Conservation (phyloP, 2,329 filamentous ascomycete genomes). For the Beauveria sp. region DNA sequence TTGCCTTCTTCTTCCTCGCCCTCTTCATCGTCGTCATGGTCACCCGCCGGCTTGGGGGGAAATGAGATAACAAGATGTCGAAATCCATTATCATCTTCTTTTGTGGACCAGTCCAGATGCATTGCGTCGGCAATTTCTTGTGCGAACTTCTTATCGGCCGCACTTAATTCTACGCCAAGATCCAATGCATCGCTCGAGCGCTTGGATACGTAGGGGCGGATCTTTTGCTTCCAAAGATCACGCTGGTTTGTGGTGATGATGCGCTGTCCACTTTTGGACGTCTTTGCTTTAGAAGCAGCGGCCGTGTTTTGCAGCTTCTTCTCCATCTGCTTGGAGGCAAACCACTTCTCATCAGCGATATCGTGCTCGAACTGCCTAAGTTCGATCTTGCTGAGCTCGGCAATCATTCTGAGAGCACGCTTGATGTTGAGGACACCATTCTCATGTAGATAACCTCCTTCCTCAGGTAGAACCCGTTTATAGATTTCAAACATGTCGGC, state of each 20-base stretch:
- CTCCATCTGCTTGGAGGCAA: conserved; percentile 74
- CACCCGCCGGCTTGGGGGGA: conserved; percentile 38
- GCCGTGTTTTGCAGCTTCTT: conserved; percentile 54
- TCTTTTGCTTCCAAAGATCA: conserved; percentile 67
- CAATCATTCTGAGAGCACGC: conserved; percentile 67
- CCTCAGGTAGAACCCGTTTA: conserved; percentile 78
- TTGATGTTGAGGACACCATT: conserved; percentile 84
- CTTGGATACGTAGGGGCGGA: conserved; percentile 75
- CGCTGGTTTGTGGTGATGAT: conserved; percentile 75
- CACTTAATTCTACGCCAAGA: conserved; percentile 64
- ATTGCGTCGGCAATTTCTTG: conserved; percentile 69
- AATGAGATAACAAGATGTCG: conserved; percentile 45
- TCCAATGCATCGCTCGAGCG: conserved; percentile 60
- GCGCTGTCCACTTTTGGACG: conserved; percentile 49
- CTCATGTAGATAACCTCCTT: conserved; percentile 94
- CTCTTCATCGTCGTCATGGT: conserved; percentile 56
- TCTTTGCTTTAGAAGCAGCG: conserved; percentile 42
- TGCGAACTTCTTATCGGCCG: conserved; percentile 85
- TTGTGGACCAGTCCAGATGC: conserved; percentile 49
- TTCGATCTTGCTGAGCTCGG: conserved; percentile 82
- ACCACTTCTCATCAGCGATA: conserved; percentile 82
- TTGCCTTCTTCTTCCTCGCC: conserved; percentile 65
- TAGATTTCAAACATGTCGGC: conserved; percentile 97
- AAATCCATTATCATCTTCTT: conserved; percentile 47
- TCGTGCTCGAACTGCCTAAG: conserved; percentile 89